phyloP scores from a whole-genome alignment of 2,329 filamentous ascomycete genomes.

The Pseudogymnoascus sp. region DNA sequence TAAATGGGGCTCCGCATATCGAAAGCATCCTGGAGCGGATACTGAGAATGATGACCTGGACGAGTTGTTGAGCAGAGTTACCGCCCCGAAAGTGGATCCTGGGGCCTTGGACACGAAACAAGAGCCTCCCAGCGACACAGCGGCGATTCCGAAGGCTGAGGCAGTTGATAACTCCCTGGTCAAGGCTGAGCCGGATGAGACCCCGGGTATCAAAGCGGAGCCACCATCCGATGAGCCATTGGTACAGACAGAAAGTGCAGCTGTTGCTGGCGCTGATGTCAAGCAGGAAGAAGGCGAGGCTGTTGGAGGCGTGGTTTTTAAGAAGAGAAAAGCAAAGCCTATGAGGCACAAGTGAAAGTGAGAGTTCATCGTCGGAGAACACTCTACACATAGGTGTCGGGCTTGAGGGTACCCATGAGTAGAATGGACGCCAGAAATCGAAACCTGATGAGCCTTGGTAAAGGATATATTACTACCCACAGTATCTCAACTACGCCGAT shows the following conservation, averaged over 20 bases:
- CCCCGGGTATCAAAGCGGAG: constrained; percentile 21
- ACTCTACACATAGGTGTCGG: neutral
- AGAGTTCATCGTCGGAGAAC: neutral
- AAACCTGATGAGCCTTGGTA: neutral
- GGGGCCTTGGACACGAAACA: constrained; percentile 17
- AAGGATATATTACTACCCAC: neutral
- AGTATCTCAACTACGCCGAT: neutral
- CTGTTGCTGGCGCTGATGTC: constrained; percentile 34
- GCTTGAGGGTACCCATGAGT: neutral
- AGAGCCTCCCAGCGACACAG: neutral
- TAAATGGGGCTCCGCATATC: constrained; percentile 30
- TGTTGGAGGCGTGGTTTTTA: constrained; percentile 57
- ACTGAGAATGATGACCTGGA: constrained; percentile 32
- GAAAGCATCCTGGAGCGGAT: constrained; percentile 27
- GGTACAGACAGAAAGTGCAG: constrained; percentile 38
- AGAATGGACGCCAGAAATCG: neutral
- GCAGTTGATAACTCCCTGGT: neutral
- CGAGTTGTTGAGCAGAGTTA: constrained; percentile 27
- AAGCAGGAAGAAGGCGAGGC: constrained; percentile 25
- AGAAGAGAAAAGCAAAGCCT: constrained; percentile 67
- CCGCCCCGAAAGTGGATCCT: constrained; percentile 21
- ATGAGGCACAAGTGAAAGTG: constrained; percentile 47
- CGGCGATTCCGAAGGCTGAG: neutral
- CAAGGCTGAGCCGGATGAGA: neutral
- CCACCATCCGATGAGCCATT: constrained; percentile 31